Conservation (phyloP, 2,329 filamentous ascomycete species). For the Pseudocercospora cruenta region DNA sequence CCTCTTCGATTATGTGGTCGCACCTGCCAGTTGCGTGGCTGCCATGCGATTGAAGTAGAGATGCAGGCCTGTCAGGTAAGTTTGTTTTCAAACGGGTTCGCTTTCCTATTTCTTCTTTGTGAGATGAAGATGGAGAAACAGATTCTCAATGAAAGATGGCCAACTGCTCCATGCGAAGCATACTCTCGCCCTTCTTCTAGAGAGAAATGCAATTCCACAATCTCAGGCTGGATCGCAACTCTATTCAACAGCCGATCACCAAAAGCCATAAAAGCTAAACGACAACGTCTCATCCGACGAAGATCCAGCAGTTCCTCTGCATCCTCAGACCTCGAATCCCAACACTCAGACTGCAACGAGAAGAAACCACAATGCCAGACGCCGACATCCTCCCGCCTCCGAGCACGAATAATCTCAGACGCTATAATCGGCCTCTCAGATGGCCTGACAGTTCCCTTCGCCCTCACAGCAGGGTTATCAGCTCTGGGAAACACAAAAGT, state of each 20-base stretch:
- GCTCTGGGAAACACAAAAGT: constrained; percentile 44
- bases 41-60: too few relatives aligned
- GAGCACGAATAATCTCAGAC: constrained; percentile 52
- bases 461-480: constrained; percentile 73
- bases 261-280: neutral
- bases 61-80: too few relatives aligned
- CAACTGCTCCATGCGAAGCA: neutral
- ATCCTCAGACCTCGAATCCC: neutral
- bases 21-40: too few relatives aligned
- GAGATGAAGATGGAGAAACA: neutral
- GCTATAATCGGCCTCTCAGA: constrained; percentile 77
- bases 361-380: neutral
- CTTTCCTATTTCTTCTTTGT: too few relatives aligned
- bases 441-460: constrained; percentile 80
- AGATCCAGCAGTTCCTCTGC: neutral
- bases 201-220: neutral
- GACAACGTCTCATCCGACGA: neutral
- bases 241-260: neutral
- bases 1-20: too few relatives aligned
- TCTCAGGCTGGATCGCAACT: neutral
- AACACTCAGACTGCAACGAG: neutral
- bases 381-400: neutral
- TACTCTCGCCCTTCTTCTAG: neutral
- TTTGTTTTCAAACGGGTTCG: too few relatives aligned
- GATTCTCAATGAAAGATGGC: neutral